A percentile compares a stretch with the other conserved stretches of the same genome.
These are phyloP conservation scores for Phytophthora kernoviae DNA, from an alignment of 352 stramenopile genomes.

Conservation along the genomic window DNA sequence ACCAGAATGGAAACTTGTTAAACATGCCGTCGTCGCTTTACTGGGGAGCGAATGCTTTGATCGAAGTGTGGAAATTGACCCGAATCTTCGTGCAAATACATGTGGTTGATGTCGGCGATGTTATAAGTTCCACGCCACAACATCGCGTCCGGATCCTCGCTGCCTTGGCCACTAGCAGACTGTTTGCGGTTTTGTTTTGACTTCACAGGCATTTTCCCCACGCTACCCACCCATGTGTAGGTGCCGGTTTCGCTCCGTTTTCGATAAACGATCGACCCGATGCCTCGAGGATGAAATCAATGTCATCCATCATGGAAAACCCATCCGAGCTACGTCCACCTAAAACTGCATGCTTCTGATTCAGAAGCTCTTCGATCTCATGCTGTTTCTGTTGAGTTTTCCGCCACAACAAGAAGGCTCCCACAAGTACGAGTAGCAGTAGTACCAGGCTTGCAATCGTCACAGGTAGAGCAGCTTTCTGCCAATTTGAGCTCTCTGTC, in stretches of 20 bases:
- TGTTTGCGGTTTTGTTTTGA: conserved; percentile 3
- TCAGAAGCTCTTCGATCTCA: conserved; percentile 8
- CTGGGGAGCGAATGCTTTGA: conserved; percentile 14
- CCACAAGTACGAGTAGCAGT: conserved; percentile 13
- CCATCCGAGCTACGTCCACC: conserved; percentile 18
- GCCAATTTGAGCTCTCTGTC: conserved; percentile 19
- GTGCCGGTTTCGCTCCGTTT: conserved; percentile 1
- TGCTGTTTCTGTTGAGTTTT: conserved; percentile 11
- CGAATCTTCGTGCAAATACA: conserved; percentile 16
- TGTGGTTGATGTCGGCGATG: conserved; percentile 2
- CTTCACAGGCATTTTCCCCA: conserved; percentile 13
- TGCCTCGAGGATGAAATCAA: conserved; percentile 34
- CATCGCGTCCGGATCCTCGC: conserved; percentile 16
- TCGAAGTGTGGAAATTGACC: conserved; percentile 7
- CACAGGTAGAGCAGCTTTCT: conserved; percentile 21
- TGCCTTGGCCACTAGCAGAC: conserved; percentile 3
- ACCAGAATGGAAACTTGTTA: conserved; percentile 28
- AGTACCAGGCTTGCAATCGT: conserved; percentile 22
- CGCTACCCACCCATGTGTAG: conserved; percentile 11
- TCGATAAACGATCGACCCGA: conserved; percentile 19
- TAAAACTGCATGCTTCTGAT: conserved; percentile 29
- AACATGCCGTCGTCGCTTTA: conserved; percentile 23
- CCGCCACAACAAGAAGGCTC: conserved; percentile 20
- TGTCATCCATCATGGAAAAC: conserved; percentile 29
- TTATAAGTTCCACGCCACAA: conserved; percentile 14